Conservation (phyloP, 352 stramenopile genomes). For the Blastocystis hominis region DNA sequence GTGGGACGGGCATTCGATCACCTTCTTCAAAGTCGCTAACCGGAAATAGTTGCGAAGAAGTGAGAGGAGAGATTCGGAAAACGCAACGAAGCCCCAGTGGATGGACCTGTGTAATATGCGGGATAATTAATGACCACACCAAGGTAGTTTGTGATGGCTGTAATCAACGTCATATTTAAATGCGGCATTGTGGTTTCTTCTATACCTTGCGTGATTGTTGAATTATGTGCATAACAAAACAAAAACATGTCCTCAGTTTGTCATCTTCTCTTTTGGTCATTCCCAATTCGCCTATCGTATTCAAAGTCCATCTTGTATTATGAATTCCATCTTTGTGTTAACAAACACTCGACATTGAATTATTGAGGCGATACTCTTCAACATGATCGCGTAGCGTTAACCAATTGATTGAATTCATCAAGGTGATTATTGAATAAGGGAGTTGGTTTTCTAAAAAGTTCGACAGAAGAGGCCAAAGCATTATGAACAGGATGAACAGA, state of each 20-base stretch:
- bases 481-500: background rate
- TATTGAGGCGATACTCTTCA: background rate
- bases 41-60: background rate
- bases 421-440: background rate
- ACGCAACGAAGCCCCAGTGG: background rate
- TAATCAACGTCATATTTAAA: conserved; percentile 8
- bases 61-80: background rate
- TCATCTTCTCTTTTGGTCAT: no score
- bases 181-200: background rate
- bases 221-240: no score
- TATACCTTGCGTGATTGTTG: no score
- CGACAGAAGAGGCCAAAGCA: conserved; percentile 15
- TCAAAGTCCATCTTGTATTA: no score
- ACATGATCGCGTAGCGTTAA: background rate
- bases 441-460: background rate
- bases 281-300: no score
- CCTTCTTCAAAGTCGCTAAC: no score
- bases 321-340: background rate
- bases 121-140: conserved; percentile 26
- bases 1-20: no score
- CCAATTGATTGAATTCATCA: conserved; percentile 31
- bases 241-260: no score
- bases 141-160: conserved; percentile 31
- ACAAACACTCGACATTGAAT: background rate
- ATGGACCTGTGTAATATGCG: conserved; percentile 9